phyloP scores from a whole-genome alignment of 2,329 filamentous ascomycete species.

The Colletotrichum falcatum region DNA sequence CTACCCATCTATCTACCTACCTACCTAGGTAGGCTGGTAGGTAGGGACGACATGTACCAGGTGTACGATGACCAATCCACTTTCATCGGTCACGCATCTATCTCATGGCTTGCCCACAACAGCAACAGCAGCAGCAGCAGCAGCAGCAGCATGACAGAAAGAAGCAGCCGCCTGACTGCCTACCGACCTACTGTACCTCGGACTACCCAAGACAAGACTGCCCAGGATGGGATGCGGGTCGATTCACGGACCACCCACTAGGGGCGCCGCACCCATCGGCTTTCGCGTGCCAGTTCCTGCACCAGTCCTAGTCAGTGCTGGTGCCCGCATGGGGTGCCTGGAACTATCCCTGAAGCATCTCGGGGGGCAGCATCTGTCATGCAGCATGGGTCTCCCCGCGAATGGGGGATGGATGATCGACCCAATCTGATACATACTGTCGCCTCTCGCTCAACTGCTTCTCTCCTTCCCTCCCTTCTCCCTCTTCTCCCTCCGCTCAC shows the following conservation, averaged over 20 bases:
- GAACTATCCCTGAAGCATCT: constrained; percentile 39
- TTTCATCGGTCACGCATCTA: background rate
- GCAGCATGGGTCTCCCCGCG: constrained; percentile 41
- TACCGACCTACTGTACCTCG: background rate
- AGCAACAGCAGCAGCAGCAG: background rate
- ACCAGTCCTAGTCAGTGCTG: constrained; percentile 41
- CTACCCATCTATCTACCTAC: too few relatives aligned
- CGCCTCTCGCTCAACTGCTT: constrained; percentile 37
- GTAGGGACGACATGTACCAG: constrained; percentile 6
- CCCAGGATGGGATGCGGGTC: background rate
- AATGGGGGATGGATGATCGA: constrained; percentile 40
- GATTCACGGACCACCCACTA: constrained; percentile 39
- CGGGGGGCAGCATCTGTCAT: constrained; percentile 36
- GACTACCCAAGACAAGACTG: too few relatives aligned
- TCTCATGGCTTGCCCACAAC: background rate
- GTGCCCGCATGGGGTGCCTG: constrained; percentile 39
- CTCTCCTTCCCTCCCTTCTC: constrained; percentile 27
- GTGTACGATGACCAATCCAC: constrained; percentile 3
- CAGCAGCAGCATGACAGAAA: constrained; percentile 23
- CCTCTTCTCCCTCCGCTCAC: constrained; percentile 27
- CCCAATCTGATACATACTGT: constrained; percentile 43
- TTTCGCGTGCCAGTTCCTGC: constrained; percentile 41
- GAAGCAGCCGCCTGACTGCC: background rate
- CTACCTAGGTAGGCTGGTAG: too few relatives aligned
- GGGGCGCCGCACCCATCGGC: constrained; percentile 39